Evolutionary conservation across 345 rosid species (phyloP), one percentile per base, ranked within the genome.

Genomic region (Abelmoschus esculentus): DNA sequence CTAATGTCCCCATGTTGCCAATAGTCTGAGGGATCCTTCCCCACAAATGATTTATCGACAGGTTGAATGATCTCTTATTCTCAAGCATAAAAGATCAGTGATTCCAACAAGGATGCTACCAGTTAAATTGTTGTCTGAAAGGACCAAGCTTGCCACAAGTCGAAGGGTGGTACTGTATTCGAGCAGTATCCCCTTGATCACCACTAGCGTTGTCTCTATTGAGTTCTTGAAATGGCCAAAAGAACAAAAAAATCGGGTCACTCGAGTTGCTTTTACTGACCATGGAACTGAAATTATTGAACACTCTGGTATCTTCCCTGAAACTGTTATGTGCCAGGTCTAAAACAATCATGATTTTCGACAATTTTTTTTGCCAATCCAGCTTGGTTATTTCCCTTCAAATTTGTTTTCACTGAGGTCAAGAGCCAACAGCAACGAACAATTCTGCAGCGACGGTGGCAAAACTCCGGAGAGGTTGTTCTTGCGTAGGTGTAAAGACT

Each of bases 151-250:
- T 66, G 70, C 64, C 1, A 72, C 74, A 0, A 76, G 61, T 29
- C 42, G 22, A 1, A 79, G 75, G 38, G 42, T 76, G 38, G 36
- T 64, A 11, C 67, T 56, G n/a, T 80, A 72, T n/a, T 80, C 77
- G 0, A 52, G 38, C 64, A 54, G 1, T 18, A n/a, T 69, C 4
- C 80, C 83, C 28, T 59, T 80, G 53, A 52, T 77, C 68, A 77
- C 52, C 22, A 77, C 9, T 10, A 56, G 49, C 1, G 70, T 18
- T 12, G 65, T 67, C 55, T 80, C 80, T 2, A 31, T 1, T 31
- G 66, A 26, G 38, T 1, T 17, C 0, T 14, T 9, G 28, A 71
- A 71, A 7, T 17, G 47, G 7, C 47, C 63, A 6, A 19, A 14
- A 8, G 36, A 8, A 61, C 54, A 54, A 5, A 15, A 15, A 5